phyloP scores from a whole-genome alignment of 2,329 filamentous ascomycete species.

The Colletotrichum karsti region DNA sequence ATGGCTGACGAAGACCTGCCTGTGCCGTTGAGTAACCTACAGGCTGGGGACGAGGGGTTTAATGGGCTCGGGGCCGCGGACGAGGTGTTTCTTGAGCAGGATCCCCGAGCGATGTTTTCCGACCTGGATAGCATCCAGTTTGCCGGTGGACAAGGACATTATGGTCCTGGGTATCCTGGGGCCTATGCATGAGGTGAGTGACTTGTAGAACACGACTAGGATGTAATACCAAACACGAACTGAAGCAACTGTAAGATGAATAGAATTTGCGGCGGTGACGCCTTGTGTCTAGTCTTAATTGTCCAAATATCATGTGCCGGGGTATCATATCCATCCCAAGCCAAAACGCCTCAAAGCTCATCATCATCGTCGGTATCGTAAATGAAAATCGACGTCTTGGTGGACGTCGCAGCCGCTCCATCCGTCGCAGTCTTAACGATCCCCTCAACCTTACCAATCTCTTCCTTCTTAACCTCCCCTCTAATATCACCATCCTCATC shows the following conservation, averaged over 20 bases:
- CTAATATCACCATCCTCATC: not conserved
- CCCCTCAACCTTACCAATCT: conserved; percentile 1
- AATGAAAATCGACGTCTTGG: conserved; percentile 43
- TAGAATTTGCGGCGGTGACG: too few relatives aligned
- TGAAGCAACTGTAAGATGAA: too few relatives aligned
- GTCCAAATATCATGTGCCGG: too few relatives aligned
- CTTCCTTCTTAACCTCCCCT: not conserved
- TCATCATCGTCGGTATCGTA: conserved; percentile 48
- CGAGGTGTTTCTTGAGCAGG: not conserved
- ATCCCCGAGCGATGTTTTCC: not conserved
- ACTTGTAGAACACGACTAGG: too few relatives aligned
- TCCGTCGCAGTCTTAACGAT: too few relatives aligned
- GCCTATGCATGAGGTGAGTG: not conserved
- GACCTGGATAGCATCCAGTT: not conserved
- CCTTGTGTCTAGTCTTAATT: too few relatives aligned
- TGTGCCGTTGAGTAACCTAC: not conserved
- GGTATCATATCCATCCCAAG: conserved; percentile 12
- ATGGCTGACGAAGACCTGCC: not conserved
- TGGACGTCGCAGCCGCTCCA: not conserved
- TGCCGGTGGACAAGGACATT: not conserved
- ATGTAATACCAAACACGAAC: too few relatives aligned
- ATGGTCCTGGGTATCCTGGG: not conserved
- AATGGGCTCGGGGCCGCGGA: not conserved
- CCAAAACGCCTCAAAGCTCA: conserved; percentile 39
- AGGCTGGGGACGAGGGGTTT: not conserved